These are phyloP conservation scores for Vitis hybrid DNA, from an alignment of 177 flowering plant genomes.

Conservation along the genomic window DNA sequence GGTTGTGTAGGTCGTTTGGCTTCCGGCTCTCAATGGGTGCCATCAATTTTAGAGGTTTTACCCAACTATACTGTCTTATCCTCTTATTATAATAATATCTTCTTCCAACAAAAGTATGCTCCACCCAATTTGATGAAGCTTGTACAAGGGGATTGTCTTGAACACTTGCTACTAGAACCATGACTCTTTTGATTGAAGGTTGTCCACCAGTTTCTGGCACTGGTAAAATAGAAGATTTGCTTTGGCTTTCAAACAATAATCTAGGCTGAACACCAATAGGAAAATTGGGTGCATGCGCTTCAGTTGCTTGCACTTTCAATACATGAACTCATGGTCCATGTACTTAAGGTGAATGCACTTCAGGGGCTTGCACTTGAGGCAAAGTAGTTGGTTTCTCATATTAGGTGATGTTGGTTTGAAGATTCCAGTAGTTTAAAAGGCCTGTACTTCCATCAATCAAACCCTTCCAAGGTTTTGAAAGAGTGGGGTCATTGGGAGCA, in stretches of 20 bases:
- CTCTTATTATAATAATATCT: constrained; percentile 11
- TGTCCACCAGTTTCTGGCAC: constrained; percentile 19
- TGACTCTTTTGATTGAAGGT: constrained; percentile 8
- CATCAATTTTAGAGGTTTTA: too few relatives aligned
- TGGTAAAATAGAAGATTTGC: constrained; percentile 9
- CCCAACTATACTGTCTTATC: too few relatives aligned
- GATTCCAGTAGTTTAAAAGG: constrained; percentile 78
- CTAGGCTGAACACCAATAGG: constrained; percentile 20
- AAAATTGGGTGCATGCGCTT: constrained; percentile 15
- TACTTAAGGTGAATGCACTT: too few relatives aligned
- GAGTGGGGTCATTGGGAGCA: constrained; percentile 89
- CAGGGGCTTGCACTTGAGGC: constrained; percentile 14
- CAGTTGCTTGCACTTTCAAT: constrained; percentile 9
- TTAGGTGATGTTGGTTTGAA: constrained; percentile 83
- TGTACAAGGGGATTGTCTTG: constrained; percentile 15
- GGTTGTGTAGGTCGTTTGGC: too few relatives aligned
- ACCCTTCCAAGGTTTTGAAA: constrained; percentile 91
- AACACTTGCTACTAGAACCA: constrained; percentile 13
- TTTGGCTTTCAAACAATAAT: constrained; percentile 18
- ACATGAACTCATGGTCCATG: neutral
- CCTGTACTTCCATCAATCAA: constrained; percentile 83
- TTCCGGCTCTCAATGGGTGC: too few relatives aligned
- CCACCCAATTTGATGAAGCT: constrained; percentile 32
- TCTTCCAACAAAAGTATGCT: constrained; percentile 44
- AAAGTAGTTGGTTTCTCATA: constrained; percentile 76